Evolutionary conservation across 1,139 yeast species (phyloP).

Genomic region (Trichomonascaceae sp.): DNA sequence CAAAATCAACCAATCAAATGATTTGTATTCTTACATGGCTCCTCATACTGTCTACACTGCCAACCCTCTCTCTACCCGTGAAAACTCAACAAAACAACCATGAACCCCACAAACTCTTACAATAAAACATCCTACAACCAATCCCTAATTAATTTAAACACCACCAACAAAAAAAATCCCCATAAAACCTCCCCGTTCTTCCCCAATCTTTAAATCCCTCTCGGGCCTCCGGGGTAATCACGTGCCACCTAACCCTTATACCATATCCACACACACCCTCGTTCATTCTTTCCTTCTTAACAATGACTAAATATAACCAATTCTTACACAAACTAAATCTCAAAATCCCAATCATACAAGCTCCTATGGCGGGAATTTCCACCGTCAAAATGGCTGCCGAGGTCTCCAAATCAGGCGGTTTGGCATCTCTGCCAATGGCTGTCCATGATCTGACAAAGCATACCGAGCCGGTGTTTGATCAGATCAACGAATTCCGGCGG

Average conservation of each 20-base stretch:
- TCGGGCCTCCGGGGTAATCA: background rate
- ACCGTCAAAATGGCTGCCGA: slow-evolving; percentile 38
- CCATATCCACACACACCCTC: background rate
- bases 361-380: slow-evolving; percentile 48
- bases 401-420: slow-evolving; percentile 38
- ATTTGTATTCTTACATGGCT: no score
- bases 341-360: slow-evolving; percentile 39
- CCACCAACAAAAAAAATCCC: no score
- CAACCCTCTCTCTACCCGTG: no score
- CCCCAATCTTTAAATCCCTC: no score
- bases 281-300: background rate
- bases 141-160: no score
- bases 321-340: slow-evolving; percentile 36
- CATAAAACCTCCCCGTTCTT: no score
- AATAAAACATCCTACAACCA: no score
- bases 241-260: background rate
- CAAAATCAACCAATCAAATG: no score
- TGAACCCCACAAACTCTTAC: no score
- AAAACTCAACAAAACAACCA: no score
- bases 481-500: slow-evolving; percentile 24
- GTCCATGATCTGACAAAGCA: slow-evolving; percentile 16
- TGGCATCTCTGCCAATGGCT: slow-evolving; percentile 45
- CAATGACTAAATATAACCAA: background rate
- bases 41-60: no score
- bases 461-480: slow-evolving; percentile 2